Evolutionary conservation across 2,329 filamentous ascomycete species (phyloP).

Genomic region (Drechmeria coniospora): DNA sequence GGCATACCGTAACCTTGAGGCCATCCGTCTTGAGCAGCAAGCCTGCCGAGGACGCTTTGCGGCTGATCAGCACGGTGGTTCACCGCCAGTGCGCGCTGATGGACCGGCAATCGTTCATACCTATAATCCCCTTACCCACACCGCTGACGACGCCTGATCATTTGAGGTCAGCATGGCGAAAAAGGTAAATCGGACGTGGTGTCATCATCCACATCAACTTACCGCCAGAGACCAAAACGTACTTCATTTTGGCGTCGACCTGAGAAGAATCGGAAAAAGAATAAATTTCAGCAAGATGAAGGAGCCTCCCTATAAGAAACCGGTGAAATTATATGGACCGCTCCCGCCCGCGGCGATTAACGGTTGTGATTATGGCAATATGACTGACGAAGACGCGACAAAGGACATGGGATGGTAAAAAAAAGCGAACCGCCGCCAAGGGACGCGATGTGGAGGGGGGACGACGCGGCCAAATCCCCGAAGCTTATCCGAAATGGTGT

Average conservation of each 20-base stretch:
- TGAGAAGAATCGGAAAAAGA: too few species aligned
- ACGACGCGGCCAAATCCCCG: too few species aligned
- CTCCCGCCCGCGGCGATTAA: too few species aligned
- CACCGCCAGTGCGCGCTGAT: background rate
- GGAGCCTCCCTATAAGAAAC: too few species aligned
- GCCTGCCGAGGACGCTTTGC: constrained; percentile 50
- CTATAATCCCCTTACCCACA: constrained; percentile 28
- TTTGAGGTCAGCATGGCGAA: background rate
- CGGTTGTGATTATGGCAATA: too few species aligned
- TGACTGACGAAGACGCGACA: too few species aligned
- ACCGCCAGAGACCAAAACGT: constrained; percentile 70
- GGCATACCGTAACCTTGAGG: constrained; percentile 10
- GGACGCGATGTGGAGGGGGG: too few species aligned
- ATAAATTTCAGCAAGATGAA: too few species aligned
- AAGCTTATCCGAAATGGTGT: too few species aligned
- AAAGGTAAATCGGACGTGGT: constrained; percentile 11
- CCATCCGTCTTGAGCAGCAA: constrained; percentile 23
- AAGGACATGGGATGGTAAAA: too few species aligned
- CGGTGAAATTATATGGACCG: too few species aligned
- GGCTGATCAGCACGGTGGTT: background rate
- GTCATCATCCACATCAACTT: constrained; percentile 5
- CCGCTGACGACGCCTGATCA: constrained; percentile 24
- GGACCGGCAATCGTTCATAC: background rate
- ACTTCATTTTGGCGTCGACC: constrained; percentile 59
- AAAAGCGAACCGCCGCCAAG: too few species aligned